phyloP scores from a whole-genome alignment of 495 filamentous ascomycete genomes.

The Pyrenula massariospora region DNA sequence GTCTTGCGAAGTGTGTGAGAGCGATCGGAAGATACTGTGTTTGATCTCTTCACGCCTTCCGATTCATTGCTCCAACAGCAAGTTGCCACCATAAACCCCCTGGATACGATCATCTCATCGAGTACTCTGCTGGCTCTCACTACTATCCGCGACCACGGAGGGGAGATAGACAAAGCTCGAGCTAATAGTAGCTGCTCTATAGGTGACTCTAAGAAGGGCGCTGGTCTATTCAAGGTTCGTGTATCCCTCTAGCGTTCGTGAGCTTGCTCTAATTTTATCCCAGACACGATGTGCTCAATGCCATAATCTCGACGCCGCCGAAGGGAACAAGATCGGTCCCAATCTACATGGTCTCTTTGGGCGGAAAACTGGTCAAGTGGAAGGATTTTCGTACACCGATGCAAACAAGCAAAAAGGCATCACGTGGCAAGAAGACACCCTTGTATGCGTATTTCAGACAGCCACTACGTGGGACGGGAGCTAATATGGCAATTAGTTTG shows the following conservation, averaged over 20 bases:
- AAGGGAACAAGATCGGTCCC: conserved; percentile 96
- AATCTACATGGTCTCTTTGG: conserved; percentile 96
- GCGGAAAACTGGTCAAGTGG: conserved; percentile 81
- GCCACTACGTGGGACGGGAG: neutral
- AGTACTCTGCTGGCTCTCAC: neutral
- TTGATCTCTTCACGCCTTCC: neutral
- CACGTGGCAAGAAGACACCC: conserved; percentile 72
- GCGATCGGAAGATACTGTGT: too few relatives aligned
- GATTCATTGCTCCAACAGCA: too few relatives aligned
- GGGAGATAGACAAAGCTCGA: neutral
- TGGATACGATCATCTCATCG: neutral
- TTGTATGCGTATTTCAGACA: conserved; percentile 44
- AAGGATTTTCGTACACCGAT: conserved; percentile 95
- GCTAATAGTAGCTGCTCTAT: conserved; percentile 19
- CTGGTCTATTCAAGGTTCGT: conserved; percentile 86
- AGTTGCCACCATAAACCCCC: neutral
- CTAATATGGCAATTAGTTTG: conserved; percentile 49
- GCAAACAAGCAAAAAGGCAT: conserved; percentile 98
- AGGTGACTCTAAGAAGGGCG: conserved; percentile 96
- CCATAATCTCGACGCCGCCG: conserved; percentile 72
- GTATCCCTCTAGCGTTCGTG: neutral
- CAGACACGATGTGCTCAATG: conserved; percentile 96
- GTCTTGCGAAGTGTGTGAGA: too few relatives aligned
- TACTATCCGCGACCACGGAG: neutral
- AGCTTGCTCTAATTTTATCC: conserved; percentile 8